phyloP scores from a whole-genome alignment of 2,329 filamentous ascomycete genomes.

The Akanthomyces uredinophilus region DNA sequence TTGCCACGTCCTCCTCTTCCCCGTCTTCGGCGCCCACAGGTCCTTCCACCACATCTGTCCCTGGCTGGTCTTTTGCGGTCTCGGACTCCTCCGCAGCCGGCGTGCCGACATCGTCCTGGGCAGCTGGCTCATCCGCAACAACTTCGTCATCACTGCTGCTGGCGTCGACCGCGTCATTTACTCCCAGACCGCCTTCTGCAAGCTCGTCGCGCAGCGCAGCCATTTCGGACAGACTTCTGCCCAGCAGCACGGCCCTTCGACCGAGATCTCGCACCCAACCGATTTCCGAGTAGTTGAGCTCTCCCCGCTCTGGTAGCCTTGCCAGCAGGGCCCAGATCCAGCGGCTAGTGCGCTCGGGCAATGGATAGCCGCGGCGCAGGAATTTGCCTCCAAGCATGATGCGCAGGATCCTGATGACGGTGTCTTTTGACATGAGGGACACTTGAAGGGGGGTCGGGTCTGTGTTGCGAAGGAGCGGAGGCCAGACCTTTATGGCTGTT shows the following conservation, averaged over 20 bases:
- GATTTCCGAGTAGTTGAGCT: slow-evolving; percentile 70
- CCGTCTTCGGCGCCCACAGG: slow-evolving; percentile 19
- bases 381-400: slow-evolving; percentile 62
- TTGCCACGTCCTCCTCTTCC: slow-evolving; percentile 32
- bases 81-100: slow-evolving; percentile 20
- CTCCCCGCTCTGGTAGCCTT: slow-evolving; percentile 66
- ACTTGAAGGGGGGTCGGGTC: slow-evolving; percentile 57
- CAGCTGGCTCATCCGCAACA: slow-evolving; percentile 25
- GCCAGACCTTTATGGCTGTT: slow-evolving; percentile 48
- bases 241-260: slow-evolving; percentile 63
- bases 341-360: slow-evolving; percentile 63
- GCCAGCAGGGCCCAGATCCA: slow-evolving; percentile 87
- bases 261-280: slow-evolving; percentile 73
- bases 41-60: not conserved
- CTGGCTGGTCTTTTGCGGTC: slow-evolving; percentile 16
- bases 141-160: slow-evolving; percentile 36
- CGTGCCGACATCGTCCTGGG: slow-evolving; percentile 24
- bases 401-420: slow-evolving; percentile 60
- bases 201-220: slow-evolving; percentile 41
- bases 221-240: slow-evolving; percentile 50
- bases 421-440: slow-evolving; percentile 60
- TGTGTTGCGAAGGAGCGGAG: slow-evolving; percentile 42
- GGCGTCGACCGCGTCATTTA: slow-evolving; percentile 43
- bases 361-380: slow-evolving; percentile 51
- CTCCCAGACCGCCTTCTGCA: slow-evolving; percentile 35